Percentiles rank a stretch among this genome's conserved stretches.
phyloP scores from a whole-genome alignment of 179 eudicot genomes.

The Gypsophila paniculata region DNA sequence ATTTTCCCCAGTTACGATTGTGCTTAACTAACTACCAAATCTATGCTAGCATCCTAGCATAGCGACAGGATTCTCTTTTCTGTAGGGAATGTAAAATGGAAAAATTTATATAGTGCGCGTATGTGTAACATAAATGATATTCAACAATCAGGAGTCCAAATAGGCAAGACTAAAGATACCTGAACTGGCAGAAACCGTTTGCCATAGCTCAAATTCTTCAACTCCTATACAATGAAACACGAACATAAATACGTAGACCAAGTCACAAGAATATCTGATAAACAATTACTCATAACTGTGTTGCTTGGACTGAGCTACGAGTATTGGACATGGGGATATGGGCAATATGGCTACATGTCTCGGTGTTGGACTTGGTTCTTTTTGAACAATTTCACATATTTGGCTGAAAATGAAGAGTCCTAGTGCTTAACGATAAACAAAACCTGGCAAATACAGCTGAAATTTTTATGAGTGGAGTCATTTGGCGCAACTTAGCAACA shows the following conservation, averaged over 20 bases:
- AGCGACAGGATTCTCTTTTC: neutral
- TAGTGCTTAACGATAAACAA: neutral
- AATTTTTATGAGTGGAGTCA: too few species aligned
- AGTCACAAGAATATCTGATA: neutral
- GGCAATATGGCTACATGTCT: neutral
- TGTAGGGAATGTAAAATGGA: slow-evolving; percentile 1
- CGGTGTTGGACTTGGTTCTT: neutral
- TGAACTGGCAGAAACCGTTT: slow-evolving; percentile 13
- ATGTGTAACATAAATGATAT: neutral
- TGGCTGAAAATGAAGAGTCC: neutral
- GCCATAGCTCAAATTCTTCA: slow-evolving; percentile 7
- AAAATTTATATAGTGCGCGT: neutral
- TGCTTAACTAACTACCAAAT: neutral
- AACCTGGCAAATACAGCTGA: too few species aligned
- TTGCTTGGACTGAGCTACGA: neutral
- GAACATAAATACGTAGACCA: neutral
- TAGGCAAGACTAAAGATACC: slow-evolving; percentile 10
- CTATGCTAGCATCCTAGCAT: neutral
- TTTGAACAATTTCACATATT: neutral
- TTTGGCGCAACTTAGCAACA: neutral
- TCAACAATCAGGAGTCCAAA: neutral
- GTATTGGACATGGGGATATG: neutral
- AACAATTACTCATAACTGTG: slow-evolving; percentile 5
- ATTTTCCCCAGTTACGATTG: slow-evolving; percentile 13
- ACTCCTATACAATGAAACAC: slow-evolving; percentile 12